Percentiles rank a stretch among this genome's conserved stretches.
Evolutionary conservation across 2,329 filamentous ascomycete genomes (phyloP).

Genomic region (Xylaria sp.): DNA sequence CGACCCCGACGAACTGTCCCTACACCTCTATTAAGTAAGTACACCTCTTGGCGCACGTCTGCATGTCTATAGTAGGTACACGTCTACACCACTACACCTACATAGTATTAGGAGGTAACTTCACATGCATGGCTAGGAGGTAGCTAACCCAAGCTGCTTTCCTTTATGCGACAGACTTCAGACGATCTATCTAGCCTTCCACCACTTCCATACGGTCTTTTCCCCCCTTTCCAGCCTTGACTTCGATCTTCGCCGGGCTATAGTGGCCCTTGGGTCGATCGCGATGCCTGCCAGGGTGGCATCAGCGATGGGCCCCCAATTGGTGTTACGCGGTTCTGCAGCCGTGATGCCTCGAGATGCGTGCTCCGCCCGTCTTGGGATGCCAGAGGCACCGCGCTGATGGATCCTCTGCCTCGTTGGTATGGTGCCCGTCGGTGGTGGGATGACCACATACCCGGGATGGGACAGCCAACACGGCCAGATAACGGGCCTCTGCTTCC

Average conservation of each 20-base stretch:
- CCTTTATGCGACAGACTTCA: conserved; percentile 18
- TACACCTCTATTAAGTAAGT: background rate
- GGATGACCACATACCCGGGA: conserved; percentile 34
- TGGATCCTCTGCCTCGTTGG: conserved; percentile 35
- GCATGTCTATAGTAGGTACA: too few species aligned
- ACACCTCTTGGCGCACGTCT: too few species aligned
- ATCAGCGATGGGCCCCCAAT: conserved; percentile 29
- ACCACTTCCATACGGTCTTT: conserved; percentile 1
- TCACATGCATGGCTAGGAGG: conserved; percentile 8
- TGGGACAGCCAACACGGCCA: conserved; percentile 42
- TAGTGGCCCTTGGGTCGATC: conserved; percentile 2
- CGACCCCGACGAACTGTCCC: background rate
- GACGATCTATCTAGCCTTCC: conserved; percentile 12
- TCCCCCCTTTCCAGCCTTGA: background rate
- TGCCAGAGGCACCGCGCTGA: conserved; percentile 21
- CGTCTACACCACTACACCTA: too few species aligned
- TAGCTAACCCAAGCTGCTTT: background rate
- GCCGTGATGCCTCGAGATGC: conserved; percentile 24
- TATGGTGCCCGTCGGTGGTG: conserved; percentile 1
- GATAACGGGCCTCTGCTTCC: conserved; percentile 42
- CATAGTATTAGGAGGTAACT: too few species aligned
- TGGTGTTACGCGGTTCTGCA: conserved; percentile 16
- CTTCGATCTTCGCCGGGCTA: background rate
- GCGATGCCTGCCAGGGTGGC: conserved; percentile 28
- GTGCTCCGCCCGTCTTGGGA: conserved; percentile 37